Evolutionary conservation across 2,329 filamentous ascomycete genomes (phyloP).

Genomic region (Exophiala sp.): DNA sequence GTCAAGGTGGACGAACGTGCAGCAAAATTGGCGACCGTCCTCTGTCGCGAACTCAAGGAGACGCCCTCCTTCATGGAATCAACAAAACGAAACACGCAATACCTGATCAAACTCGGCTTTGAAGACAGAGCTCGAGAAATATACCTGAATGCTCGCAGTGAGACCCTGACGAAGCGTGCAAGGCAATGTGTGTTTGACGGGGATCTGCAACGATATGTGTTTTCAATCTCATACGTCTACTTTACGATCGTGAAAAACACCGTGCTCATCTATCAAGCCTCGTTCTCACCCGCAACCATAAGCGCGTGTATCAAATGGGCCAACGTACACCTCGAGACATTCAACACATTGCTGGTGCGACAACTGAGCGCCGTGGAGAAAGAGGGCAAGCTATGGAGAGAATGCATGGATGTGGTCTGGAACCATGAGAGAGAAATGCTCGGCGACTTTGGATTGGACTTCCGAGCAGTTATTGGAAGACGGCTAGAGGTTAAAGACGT

Average conservation of each 20-base stretch:
- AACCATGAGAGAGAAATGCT: conserved; percentile 72
- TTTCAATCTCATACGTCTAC: conserved; percentile 91
- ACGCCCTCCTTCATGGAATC: conserved; percentile 72
- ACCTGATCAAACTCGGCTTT: conserved; percentile 82
- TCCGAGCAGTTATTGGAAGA: conserved; percentile 72
- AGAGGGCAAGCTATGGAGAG: conserved; percentile 71
- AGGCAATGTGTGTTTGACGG: conserved; percentile 95
- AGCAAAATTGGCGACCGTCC: conserved; percentile 68
- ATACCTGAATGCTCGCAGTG: conserved; percentile 75
- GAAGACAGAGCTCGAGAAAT: conserved; percentile 85
- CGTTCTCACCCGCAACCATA: conserved; percentile 82
- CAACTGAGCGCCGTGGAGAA: conserved; percentile 84
- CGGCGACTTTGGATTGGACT: conserved; percentile 83
- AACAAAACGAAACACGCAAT: conserved; percentile 76
- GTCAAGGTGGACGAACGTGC: conserved; percentile 87
- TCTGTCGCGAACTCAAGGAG: conserved; percentile 73
- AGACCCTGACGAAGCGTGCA: conserved; percentile 74
- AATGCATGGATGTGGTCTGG: conserved; percentile 78
- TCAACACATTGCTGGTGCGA: conserved; percentile 76
- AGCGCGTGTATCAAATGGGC: conserved; percentile 97
- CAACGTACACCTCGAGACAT: conserved; percentile 89
- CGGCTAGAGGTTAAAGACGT: conserved; percentile 34
- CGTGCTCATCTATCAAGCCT: conserved; percentile 78
- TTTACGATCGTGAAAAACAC: conserved; percentile 94
- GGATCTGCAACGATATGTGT: conserved; percentile 87